These are phyloP conservation scores for Russula virescens DNA, from an alignment of 768 basidiomycete species.

Conservation along the genomic window DNA sequence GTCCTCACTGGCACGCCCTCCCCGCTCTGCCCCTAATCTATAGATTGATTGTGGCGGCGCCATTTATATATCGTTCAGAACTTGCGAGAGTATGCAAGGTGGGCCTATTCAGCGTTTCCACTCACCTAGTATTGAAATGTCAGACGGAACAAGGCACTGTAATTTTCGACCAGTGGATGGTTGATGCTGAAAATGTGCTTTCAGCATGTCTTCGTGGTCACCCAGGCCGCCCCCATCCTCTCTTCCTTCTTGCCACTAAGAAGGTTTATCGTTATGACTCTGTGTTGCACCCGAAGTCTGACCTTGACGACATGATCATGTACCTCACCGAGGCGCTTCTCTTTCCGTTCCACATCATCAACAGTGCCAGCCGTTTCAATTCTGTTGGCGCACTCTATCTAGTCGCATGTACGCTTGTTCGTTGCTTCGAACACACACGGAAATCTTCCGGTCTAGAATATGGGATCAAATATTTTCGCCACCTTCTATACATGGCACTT, in stretches of 20 bases:
- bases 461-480: background rate
- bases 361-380: background rate
- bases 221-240: conserved; percentile 2
- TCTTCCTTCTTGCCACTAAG: background rate
- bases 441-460: background rate
- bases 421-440: background rate
- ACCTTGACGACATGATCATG: background rate
- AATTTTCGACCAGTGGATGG: conserved; percentile 1
- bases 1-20: too few relatives aligned
- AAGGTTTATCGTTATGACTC: background rate
- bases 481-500: background rate
- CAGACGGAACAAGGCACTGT: background rate
- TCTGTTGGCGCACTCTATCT: background rate
- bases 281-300: background rate
- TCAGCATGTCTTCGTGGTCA: background rate
- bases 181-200: background rate
- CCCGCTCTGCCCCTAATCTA: too few relatives aligned
- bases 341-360: background rate
- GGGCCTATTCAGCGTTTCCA: background rate
- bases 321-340: background rate
- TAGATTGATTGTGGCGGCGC: background rate
- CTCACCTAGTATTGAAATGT: background rate
- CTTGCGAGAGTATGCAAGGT: background rate
- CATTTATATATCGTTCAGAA: background rate
- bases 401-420: background rate